Conservation (phyloP, 495 filamentous ascomycete genomes). For the Hapsidospora chrysogenum region DNA sequence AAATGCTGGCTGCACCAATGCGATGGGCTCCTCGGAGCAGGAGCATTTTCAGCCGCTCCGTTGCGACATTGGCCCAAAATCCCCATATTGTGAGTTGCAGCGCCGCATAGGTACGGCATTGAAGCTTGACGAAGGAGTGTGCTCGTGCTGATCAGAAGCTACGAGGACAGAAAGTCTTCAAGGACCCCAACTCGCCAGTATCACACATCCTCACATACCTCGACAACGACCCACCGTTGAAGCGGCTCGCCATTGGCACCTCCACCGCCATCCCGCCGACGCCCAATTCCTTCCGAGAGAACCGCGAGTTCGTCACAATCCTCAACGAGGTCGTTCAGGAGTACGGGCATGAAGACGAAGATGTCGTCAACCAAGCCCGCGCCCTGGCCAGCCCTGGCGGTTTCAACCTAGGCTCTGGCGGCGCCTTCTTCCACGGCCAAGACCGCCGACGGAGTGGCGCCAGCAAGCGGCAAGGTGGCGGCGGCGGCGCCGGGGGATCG, state of each 20-base stretch:
- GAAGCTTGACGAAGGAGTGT: too few species aligned
- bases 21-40: background rate
- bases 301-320: slow-evolving; percentile 56
- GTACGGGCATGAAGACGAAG: slow-evolving; percentile 56
- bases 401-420: slow-evolving; percentile 47
- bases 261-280: slow-evolving; percentile 60
- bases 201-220: slow-evolving; percentile 56
- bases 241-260: slow-evolving; percentile 56
- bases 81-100: slow-evolving; percentile 15
- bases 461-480: slow-evolving; percentile 18
- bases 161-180: slow-evolving; percentile 78
- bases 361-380: slow-evolving; percentile 56
- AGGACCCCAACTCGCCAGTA: slow-evolving; percentile 23
- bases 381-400: slow-evolving; percentile 68
- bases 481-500: slow-evolving; percentile 25
- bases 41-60: background rate
- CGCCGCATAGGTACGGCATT: too few species aligned
- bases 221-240: slow-evolving; percentile 51
- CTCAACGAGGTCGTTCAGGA: slow-evolving; percentile 55
- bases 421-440: slow-evolving; percentile 38
- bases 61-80: background rate
- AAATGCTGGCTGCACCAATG: background rate
- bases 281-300: slow-evolving; percentile 58
- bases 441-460: slow-evolving; percentile 7
- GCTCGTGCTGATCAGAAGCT: too few species aligned